Evolutionary conservation across 768 basidiomycete genomes (phyloP), one percentile per base, ranked within the genome.

Genomic region (Panus rudis): DNA sequence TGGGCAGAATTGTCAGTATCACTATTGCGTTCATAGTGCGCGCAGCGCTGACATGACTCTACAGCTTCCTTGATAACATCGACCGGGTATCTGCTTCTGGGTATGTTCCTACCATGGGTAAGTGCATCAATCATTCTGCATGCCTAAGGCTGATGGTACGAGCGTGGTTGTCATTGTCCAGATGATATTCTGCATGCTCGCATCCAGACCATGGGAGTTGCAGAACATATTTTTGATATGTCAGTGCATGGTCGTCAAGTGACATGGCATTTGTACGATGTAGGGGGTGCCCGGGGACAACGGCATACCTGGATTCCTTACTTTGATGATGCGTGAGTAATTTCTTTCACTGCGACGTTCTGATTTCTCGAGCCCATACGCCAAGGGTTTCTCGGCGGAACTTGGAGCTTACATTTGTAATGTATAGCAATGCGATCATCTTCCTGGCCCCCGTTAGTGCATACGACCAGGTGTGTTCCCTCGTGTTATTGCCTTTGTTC

Each of bases 111-210:
- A 79, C 80, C 2, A 87, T 78, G 30, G 86, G 86, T 85, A 58
- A 30, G 63, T 47, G 12, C 20, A 19, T 37, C 23, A 25, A 27
- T 35, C 19, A 41, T 41, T n/a, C 23, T 21, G 21, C 10, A 17
- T 19, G 31, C 37, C 4, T 45, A 37, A 34, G 54, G 49, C 25
- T 34, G 4, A 22, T 26, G 19, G 28, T 30, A n/a, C n/a, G n/a
- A n/a, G n/a, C n/a, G n/a, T n/a, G n/a, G n/a, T 30, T 30, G 28
- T 30, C 28, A 30, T 24, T 6, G 16, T 16, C 5, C 47, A 87
- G 88, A 91, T 60, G 88, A 92, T 55, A 88, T 92, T 43, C 69
- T 92, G 14, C 86, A 88, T 56, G 87, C 86, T n/a, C 82, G 88
- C 26, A 84, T 92, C 41, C 90, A 90, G 57, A 92, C 88, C 6